Percentiles rank a stretch among this genome's conserved stretches.
Evolutionary conservation across 108 stramenopile genomes (phyloP).

Genomic region (Aurantiochytrium sp.): DNA sequence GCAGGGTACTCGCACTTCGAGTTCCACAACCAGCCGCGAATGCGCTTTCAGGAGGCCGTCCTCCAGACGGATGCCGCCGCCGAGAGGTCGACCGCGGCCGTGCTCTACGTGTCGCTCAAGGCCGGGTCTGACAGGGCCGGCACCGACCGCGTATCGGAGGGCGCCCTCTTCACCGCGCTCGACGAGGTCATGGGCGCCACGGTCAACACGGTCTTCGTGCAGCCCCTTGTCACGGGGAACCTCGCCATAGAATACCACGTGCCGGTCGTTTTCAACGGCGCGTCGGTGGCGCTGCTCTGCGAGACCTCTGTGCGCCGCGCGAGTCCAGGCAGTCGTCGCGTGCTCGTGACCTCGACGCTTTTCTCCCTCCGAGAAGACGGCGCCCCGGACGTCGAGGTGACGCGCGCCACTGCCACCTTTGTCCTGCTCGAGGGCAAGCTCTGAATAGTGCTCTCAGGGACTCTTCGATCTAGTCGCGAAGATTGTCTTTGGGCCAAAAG

Average conservation of each 20-base stretch:
- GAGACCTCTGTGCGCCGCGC: not conserved
- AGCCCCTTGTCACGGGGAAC: not conserved
- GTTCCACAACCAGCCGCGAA: not conserved
- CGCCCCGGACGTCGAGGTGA: not conserved
- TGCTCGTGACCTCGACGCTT: not conserved
- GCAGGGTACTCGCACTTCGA: slow-evolving; percentile 2
- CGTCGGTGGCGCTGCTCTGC: not conserved
- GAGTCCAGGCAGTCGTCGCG: not conserved
- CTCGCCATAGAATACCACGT: not conserved
- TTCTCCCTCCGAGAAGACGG: not conserved
- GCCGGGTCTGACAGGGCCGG: not conserved
- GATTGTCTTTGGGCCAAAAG: too few species aligned
- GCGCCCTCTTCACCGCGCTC: not conserved
- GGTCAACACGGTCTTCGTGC: not conserved
- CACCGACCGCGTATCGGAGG: not conserved
- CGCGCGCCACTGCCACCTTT: not conserved
- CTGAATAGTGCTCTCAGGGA: not conserved
- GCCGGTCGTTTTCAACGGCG: not conserved
- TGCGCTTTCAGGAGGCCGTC: not conserved
- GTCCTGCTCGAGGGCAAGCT: not conserved
- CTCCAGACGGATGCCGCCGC: not conserved
- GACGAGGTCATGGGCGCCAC: slow-evolving; percentile 29
- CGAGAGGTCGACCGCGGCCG: not conserved
- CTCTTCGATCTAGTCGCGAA: too few species aligned
- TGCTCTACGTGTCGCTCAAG: not conserved